Evolutionary conservation across 2,329 filamentous ascomycete species (phyloP).

Genomic region (Aureobasidium melanogenum): DNA sequence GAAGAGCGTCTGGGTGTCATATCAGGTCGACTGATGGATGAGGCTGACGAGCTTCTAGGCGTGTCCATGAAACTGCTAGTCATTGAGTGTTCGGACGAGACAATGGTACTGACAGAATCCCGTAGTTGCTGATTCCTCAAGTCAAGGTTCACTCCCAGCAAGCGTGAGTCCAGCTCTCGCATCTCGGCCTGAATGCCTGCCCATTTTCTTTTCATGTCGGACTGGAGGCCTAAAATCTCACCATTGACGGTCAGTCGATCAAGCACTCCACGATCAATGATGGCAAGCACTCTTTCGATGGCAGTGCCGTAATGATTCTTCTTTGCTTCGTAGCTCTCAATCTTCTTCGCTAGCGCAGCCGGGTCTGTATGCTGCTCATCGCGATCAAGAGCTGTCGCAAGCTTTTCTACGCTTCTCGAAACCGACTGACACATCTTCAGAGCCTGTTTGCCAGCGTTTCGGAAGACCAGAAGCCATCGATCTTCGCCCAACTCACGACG

Average conservation of each 20-base stretch:
- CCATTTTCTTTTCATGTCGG: conserved; percentile 79
- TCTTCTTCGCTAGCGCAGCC: conserved; percentile 64
- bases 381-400: conserved; percentile 69
- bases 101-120: conserved; percentile 86
- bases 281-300: conserved; percentile 80
- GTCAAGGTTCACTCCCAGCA: conserved; percentile 59
- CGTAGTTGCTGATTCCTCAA: conserved; percentile 64
- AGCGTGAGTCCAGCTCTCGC: conserved; percentile 60
- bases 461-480: conserved; percentile 90
- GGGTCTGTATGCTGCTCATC: conserved; percentile 66
- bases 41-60: conserved; percentile 56
- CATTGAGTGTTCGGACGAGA: conserved; percentile 71
- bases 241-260: conserved; percentile 95
- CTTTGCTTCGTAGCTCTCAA: conserved; percentile 91
- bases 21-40: conserved; percentile 35
- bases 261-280: conserved; percentile 92
- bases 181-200: conserved; percentile 67
- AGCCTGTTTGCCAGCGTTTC: conserved; percentile 82
- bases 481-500: conserved; percentile 89
- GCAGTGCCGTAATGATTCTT: conserved; percentile 89
- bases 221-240: conserved; percentile 78
- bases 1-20: conserved; percentile 31
- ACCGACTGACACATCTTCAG: conserved; percentile 97
- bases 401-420: conserved; percentile 72
- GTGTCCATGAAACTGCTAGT: conserved; percentile 58